Conservation (phyloP, 1,284 basidiomycete genomes). For the Ustilago cynodontis region DNA sequence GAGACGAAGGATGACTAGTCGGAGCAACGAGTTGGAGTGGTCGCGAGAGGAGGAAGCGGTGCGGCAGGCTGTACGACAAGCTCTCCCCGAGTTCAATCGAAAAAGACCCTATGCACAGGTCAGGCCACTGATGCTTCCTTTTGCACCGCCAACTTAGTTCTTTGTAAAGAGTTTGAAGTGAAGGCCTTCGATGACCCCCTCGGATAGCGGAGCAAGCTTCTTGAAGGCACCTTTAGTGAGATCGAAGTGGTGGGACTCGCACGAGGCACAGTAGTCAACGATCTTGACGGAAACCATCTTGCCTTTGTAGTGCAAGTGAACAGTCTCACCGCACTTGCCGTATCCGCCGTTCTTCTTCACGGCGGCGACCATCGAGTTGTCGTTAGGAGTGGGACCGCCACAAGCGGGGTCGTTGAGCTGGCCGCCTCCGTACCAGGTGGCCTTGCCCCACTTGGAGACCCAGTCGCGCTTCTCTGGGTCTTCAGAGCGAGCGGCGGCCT, state of each 20-base stretch:
- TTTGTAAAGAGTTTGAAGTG: constrained; percentile 58
- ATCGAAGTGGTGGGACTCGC: constrained; percentile 61
- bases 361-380: constrained; percentile 58
- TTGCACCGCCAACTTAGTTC: constrained; percentile 12
- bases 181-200: constrained; percentile 57
- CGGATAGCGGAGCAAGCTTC: constrained; percentile 52
- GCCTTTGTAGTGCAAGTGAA: constrained; percentile 60
- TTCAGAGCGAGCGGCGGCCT: constrained; percentile 14
- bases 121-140: neutral
- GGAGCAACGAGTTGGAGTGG: neutral
- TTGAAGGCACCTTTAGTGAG: constrained; percentile 58
- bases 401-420: constrained; percentile 65
- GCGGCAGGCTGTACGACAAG: neutral
- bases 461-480: constrained; percentile 49
- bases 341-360: constrained; percentile 59
- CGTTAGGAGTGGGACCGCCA: constrained; percentile 59
- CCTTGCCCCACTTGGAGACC: constrained; percentile 47
- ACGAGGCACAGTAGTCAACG: constrained; percentile 60
- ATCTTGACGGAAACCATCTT: constrained; percentile 59
- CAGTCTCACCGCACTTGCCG: constrained; percentile 61
- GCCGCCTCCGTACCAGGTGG: constrained; percentile 63
- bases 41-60: neutral
- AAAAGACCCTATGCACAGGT: neutral
- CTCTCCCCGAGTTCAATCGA: too few species aligned
- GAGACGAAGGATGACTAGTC: neutral